A percentile compares a stretch with the other conserved stretches of the same genome.
Evolutionary conservation across 2,329 filamentous ascomycete species (phyloP).

Genomic region (Exophiala sp.): DNA sequence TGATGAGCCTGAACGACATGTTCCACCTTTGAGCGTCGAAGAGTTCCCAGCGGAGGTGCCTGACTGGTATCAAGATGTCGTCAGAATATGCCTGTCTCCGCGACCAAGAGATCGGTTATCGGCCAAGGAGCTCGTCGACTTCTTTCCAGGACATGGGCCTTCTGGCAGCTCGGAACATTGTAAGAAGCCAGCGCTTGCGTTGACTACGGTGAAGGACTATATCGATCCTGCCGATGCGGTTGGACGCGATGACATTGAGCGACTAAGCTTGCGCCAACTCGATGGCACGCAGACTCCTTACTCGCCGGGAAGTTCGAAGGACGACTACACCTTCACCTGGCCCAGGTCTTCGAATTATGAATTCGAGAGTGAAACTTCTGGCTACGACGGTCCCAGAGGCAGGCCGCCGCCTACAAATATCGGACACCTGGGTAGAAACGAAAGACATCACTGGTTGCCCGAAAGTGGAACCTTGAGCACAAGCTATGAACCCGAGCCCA

Average conservation of each 20-base stretch:
- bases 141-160: conserved; percentile 53
- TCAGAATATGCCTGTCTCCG: conserved; percentile 69
- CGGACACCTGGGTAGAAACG: conserved; percentile 19
- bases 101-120: conserved; percentile 66
- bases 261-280: conserved; percentile 16
- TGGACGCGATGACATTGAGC: conserved; percentile 28
- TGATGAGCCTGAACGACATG: conserved; percentile 80
- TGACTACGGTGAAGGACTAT: conserved; percentile 22
- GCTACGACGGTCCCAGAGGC: conserved; percentile 24
- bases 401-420: conserved; percentile 23
- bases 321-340: conserved; percentile 29
- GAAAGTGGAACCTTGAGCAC: conserved; percentile 7
- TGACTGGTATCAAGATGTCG: conserved; percentile 68
- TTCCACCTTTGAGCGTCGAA: conserved; percentile 60
- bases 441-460: conserved; percentile 20
- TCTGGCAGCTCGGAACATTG: conserved; percentile 1
- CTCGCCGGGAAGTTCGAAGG: conserved; percentile 27
- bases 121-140: conserved; percentile 63
- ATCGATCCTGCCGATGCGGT: conserved; percentile 28
- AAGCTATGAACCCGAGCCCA: conserved; percentile 23
- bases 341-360: conserved; percentile 28
- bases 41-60: conserved; percentile 60
- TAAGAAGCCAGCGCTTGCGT: conserved; percentile 17
- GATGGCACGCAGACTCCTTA: conserved; percentile 13
- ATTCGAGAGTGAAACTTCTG: conserved; percentile 25